phyloP scores from a whole-genome alignment of 2,329 filamentous ascomycete genomes.

The Colletotrichum echinochloae region DNA sequence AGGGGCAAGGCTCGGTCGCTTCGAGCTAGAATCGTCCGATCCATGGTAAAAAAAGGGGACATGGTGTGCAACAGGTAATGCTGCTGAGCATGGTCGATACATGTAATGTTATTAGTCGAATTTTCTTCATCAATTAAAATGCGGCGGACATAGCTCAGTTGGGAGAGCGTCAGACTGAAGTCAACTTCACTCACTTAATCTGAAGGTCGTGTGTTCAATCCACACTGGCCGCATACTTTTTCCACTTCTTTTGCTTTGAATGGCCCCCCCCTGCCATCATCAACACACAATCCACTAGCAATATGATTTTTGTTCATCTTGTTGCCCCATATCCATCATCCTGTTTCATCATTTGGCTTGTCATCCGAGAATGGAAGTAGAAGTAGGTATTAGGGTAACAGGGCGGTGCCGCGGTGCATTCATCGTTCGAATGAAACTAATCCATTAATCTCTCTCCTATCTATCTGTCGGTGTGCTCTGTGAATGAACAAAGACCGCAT shows the following conservation, averaged over 20 bases:
- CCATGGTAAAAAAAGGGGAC: background rate
- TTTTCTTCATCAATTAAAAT: no score
- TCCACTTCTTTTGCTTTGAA: background rate
- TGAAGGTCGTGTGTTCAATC: slow-evolving; percentile 41
- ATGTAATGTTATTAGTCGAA: no score
- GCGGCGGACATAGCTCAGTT: slow-evolving; percentile 40
- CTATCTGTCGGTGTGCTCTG: background rate
- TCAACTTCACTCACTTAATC: slow-evolving; percentile 39
- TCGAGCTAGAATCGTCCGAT: background rate
- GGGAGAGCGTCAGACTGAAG: slow-evolving; percentile 41
- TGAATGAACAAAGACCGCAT: background rate
- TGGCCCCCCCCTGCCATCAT: background rate
- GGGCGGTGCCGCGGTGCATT: background rate
- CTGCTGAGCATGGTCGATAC: no score
- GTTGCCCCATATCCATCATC: no score
- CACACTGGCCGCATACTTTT: slow-evolving; percentile 39
- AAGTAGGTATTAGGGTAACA: background rate
- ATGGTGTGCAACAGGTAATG: background rate
- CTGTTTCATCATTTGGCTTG: background rate
- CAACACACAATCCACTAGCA: no score
- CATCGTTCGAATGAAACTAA: background rate
- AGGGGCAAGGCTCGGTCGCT: background rate
- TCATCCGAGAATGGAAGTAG: background rate
- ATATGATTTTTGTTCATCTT: no score
- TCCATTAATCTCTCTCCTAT: background rate